Percentiles rank a stretch among this genome's conserved stretches.
These are phyloP conservation scores for Microbotryomycetes sp. DNA, from an alignment of 1,284 basidiomycete genomes.

Conservation along the genomic window DNA sequence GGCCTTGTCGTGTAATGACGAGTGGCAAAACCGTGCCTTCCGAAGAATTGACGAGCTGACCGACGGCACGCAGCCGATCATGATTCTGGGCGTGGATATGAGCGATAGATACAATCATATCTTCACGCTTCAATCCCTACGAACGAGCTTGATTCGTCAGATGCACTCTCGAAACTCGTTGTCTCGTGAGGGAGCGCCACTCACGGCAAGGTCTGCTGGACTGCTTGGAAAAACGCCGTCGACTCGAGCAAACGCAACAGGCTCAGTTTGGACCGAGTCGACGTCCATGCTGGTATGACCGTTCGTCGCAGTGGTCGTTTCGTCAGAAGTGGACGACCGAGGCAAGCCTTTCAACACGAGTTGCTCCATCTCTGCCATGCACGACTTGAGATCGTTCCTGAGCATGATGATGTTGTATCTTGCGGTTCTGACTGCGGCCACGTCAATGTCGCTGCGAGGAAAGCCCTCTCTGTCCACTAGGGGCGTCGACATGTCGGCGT, in stretches of 20 bases:
- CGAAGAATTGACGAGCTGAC: slow-evolving; percentile 58
- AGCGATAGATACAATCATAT: slow-evolving; percentile 19
- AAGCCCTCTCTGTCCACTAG: slow-evolving; percentile 78
- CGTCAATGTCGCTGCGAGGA: slow-evolving; percentile 63
- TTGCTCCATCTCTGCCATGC: slow-evolving; percentile 60
- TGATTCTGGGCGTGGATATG: slow-evolving; percentile 30
- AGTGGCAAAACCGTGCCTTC: slow-evolving; percentile 63
- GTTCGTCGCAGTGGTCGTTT: not conserved
- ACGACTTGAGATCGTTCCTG: slow-evolving; percentile 61
- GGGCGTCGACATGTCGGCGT: slow-evolving; percentile 46
- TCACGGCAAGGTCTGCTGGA: slow-evolving; percentile 21
- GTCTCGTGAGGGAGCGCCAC: not conserved
- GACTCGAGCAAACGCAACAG: not conserved
- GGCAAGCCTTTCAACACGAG: slow-evolving; percentile 60
- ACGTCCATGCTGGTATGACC: not conserved
- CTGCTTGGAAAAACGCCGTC: slow-evolving; percentile 7
- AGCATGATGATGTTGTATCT: slow-evolving; percentile 61
- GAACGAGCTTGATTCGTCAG: not conserved
- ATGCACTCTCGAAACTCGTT: not conserved
- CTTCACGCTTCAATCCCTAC: slow-evolving; percentile 23
- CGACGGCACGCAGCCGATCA: slow-evolving; percentile 57
- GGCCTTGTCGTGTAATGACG: slow-evolving; percentile 41
- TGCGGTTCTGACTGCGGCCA: slow-evolving; percentile 70
- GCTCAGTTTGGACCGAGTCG: not conserved
- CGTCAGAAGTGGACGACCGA: slow-evolving; percentile 30